These are phyloP conservation scores for Ophiostoma montium DNA, from an alignment of 2,329 filamentous ascomycete species.

Conservation along the genomic window DNA sequence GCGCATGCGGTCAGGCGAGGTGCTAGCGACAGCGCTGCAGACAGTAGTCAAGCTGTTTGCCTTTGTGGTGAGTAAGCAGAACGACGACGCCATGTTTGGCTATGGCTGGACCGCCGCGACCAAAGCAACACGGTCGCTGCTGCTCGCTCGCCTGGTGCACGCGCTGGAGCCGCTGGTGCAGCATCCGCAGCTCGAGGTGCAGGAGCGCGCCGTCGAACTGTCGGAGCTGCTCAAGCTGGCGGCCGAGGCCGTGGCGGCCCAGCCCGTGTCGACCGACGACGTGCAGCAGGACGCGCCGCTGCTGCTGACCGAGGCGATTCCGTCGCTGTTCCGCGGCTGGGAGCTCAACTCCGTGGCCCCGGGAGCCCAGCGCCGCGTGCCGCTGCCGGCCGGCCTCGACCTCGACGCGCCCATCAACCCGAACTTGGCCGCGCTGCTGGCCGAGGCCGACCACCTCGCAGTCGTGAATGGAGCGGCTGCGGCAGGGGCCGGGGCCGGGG, in stretches of 20 bases:
- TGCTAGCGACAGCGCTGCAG: conserved; percentile 70
- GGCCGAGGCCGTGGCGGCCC: conserved; percentile 61
- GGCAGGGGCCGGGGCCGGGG: not conserved
- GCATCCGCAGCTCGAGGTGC: conserved; percentile 83
- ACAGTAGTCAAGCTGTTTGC: conserved; percentile 77
- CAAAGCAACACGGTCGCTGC: conserved; percentile 59
- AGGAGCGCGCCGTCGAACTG: conserved; percentile 88
- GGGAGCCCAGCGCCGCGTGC: conserved; percentile 75
- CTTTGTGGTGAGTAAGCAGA: conserved; percentile 44
- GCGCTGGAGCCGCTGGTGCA: conserved; percentile 64
- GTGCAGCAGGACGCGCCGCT: conserved; percentile 56
- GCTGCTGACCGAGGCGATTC: conserved; percentile 80
- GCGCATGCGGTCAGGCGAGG: conserved; percentile 42
- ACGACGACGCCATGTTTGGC: conserved; percentile 16
- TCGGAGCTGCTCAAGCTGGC: conserved; percentile 79
- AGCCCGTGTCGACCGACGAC: conserved; percentile 41
- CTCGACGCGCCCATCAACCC: conserved; percentile 71
- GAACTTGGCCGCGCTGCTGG: conserved; percentile 54
- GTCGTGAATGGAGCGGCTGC: conserved; percentile 21
- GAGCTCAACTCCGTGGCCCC: conserved; percentile 84
- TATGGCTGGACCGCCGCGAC: conserved; percentile 54
- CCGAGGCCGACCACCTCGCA: conserved; percentile 36
- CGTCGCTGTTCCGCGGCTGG: conserved; percentile 70
- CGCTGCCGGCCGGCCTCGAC: conserved; percentile 60
- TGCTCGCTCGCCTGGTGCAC: conserved; percentile 70